Base-by-base conservation (phyloP, 163 green algal genomes). In the Scenedesmus sp. region DNA sequence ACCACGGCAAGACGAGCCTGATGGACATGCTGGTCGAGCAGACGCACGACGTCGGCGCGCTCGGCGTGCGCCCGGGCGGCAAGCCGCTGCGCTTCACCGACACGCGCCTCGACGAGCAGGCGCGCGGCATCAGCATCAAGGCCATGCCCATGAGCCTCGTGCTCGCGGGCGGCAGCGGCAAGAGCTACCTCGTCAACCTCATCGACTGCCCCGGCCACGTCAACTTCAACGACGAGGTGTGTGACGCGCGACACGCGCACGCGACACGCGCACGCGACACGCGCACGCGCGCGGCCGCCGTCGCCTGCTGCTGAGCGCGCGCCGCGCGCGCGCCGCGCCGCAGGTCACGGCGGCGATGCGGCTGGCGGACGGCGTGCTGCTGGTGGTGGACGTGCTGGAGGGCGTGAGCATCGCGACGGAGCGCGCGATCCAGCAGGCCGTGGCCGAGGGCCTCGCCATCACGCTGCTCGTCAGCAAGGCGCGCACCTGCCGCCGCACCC, bases 221-320 rank as follows among this genome's bases (percentile, higher is more conserved):
- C 60, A 98, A 99, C 91, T 99, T 99, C 88, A 94, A 93, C 26
- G 97, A 99, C 77, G 97, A 99, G 88, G 88, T 97, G 47, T 1
- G 62, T 17, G 0, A 36, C 24, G 57, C 7, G 24, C 42, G 29
- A 39, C 57, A 64, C 13, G 18, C 4, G 7, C 4, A 42, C 7
- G 51, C 10, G 22, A 60, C 51, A 60, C 5, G 9, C 5, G 14
- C 50, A 58, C 50, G 18, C 22, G 7, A 58, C 50, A 58, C 50
- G 24, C 24, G 50, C 50, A 58, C 50, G 14, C 39, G 39, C 57
- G 42, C 6, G 42, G 4, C 26, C 60, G 63, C 54, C 29, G 54
- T 7, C 31, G n/a, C 29, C 11, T 50, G 58, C 31, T n/a, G 14
- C 13, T 66, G 58, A 34, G 7, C 6, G 4, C 45, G 48, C 3